Evolutionary conservation across 257 asterid species (phyloP), one percentile per base, ranked within the genome.

Genomic region (Lantana camara): DNA sequence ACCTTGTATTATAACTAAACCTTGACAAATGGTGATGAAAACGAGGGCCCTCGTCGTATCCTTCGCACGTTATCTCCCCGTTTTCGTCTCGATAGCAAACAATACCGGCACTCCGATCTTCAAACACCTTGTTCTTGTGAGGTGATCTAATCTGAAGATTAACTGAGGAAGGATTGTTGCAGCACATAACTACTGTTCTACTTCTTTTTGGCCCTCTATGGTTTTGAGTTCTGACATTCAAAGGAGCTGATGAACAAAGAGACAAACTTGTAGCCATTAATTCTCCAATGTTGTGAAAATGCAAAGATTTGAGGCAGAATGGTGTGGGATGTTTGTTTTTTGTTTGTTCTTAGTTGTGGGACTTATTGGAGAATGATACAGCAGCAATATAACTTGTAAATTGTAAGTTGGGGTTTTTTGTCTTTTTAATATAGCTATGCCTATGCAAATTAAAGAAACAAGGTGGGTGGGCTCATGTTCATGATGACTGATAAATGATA

Each of bases 1-100:
- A 71, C 83, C 83, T 79, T n/a, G 66, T 37, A 70, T 44, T 55
- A 19, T 10, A 15, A 37, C 57, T 20, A 24, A 67, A 50, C 15
- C 40, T 69, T 45, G 80, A 52, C 2, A 69, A 15, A 1, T 60
- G 70, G 0, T 57, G 72, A 12, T 71, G 69, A 60, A 77, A 71
- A 40, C 84, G 85, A 69, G 88, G 88, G 15, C 88, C 88, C 68
- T 84, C 86, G 38, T 84, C 88, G 44, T 77, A 74, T 44, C 88
- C 91, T 84, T 79, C 85, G 32, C 88, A 84, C 34, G 72, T 74
- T 27, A 81, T 75, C 66, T 81, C 91, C 7, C 88, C 88, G 68
- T 79, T 79, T 54, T 63, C 86, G 65, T 81, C 84, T 73, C 73
- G 76, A 44, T 84, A 84, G 64, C 88, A 79, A 32, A 81, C 83